These are phyloP conservation scores for Boechera stricta DNA, from an alignment of 345 rosid species.

Conservation along the genomic window DNA sequence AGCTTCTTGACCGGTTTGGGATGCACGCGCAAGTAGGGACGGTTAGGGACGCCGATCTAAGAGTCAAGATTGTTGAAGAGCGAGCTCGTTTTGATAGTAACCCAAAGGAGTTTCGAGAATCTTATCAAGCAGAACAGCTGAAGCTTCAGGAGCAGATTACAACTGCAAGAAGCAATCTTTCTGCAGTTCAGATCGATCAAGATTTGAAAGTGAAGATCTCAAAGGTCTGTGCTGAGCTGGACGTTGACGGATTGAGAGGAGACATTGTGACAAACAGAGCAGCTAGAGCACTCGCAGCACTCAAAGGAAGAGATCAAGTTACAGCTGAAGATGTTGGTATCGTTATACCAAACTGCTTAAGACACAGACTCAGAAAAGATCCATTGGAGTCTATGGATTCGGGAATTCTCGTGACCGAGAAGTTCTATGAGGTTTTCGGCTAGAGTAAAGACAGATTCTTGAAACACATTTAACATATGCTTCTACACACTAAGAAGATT, in stretches of 20 bases:
- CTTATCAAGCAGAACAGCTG: slow-evolving; percentile 76
- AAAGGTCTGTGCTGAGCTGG: slow-evolving; percentile 87
- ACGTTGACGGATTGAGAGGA: slow-evolving; percentile 92
- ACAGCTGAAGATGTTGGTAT: slow-evolving; percentile 86
- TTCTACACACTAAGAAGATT: not conserved
- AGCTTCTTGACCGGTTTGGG: slow-evolving; percentile 90
- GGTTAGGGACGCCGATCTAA: slow-evolving; percentile 85
- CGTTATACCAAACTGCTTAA: slow-evolving; percentile 87
- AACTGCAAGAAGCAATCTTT: slow-evolving; percentile 65
- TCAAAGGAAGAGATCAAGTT: slow-evolving; percentile 80
- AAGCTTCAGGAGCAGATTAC: slow-evolving; percentile 78
- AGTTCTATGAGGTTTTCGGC: slow-evolving; percentile 80
- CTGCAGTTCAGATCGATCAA: slow-evolving; percentile 74
- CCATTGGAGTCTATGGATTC: slow-evolving; percentile 95
- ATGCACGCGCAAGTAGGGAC: slow-evolving; percentile 98
- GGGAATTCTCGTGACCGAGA: slow-evolving; percentile 80
- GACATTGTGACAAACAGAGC: slow-evolving; percentile 92
- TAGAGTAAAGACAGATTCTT: slow-evolving; percentile 47
- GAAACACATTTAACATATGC: slow-evolving; percentile 25
- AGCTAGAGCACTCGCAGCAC: slow-evolving; percentile 85
- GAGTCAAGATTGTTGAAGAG: slow-evolving; percentile 95
- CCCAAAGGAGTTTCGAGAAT: slow-evolving; percentile 81
- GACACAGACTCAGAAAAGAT: slow-evolving; percentile 95
- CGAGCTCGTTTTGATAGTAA: slow-evolving; percentile 79
- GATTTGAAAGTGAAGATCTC: slow-evolving; percentile 90